Evolutionary conservation across 2,329 filamentous ascomycete genomes (phyloP).

Genomic region (Fonsecaea pedrosoi): DNA sequence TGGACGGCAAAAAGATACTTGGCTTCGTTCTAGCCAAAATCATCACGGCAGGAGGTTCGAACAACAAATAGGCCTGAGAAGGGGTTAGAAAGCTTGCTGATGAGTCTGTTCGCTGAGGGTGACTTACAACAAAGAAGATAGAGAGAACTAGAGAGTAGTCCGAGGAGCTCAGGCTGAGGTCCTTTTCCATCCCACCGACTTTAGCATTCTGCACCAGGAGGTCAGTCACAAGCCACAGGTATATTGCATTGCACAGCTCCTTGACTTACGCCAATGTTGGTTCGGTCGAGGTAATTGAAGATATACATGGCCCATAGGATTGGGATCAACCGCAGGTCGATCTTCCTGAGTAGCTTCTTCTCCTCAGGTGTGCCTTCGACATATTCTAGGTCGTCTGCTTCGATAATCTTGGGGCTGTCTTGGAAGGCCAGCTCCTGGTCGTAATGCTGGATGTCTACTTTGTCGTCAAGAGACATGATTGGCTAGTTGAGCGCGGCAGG

Average conservation of each 20-base stretch:
- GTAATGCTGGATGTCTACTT: constrained; percentile 18
- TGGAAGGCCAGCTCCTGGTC: constrained; percentile 20
- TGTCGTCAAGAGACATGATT: constrained; percentile 25
- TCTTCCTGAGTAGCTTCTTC: constrained; percentile 55
- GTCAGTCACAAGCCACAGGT: constrained; percentile 41
- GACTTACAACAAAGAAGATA: constrained; percentile 58
- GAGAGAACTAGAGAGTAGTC: constrained; percentile 57
- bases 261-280: constrained; percentile 53
- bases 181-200: constrained; percentile 51
- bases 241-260: not conserved
- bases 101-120: not conserved
- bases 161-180: constrained; percentile 53
- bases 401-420: constrained; percentile 15
- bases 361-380: constrained; percentile 49
- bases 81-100: not conserved
- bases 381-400: constrained; percentile 39
- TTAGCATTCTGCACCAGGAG: constrained; percentile 49
- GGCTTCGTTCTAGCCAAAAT: constrained; percentile 47
- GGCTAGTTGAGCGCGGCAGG: not conserved
- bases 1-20: constrained; percentile 30
- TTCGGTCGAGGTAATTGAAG: constrained; percentile 42
- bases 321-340: constrained; percentile 56
- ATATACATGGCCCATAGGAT: constrained; percentile 53
- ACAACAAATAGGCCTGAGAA: constrained; percentile 31
- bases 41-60: constrained; percentile 55